These are phyloP conservation scores for Bullera alba DNA, from an alignment of 768 basidiomycete genomes.

Conservation along the genomic window DNA sequence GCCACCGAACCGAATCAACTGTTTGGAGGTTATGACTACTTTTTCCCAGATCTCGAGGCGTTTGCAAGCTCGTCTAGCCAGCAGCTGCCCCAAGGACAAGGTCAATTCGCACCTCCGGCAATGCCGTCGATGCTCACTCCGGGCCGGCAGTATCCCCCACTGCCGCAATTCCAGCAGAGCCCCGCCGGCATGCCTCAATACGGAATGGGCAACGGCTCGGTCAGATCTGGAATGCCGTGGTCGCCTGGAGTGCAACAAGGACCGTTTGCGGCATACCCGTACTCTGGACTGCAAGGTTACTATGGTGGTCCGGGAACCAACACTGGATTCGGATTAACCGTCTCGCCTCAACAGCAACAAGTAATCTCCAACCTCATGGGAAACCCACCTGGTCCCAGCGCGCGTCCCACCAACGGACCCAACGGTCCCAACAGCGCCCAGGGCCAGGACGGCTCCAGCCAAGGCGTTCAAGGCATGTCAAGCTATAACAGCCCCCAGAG, in stretches of 20 bases:
- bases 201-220: background rate
- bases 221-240: no score
- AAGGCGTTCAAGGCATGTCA: background rate
- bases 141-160: background rate
- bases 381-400: background rate
- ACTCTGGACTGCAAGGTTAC: background rate
- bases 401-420: constrained; percentile 1
- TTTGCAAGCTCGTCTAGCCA: background rate
- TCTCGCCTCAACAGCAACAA: background rate
- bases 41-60: constrained; percentile 31
- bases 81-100: background rate
- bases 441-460: no score
- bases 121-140: background rate
- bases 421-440: constrained; percentile 5
- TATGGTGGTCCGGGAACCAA: background rate
- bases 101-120: background rate
- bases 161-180: background rate
- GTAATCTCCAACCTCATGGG: background rate
- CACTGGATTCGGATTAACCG: constrained; percentile 5
- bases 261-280: background rate
- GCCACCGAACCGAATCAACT: constrained; percentile 1
- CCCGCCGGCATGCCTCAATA: background rate
- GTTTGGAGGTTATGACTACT: constrained; percentile 16
- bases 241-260: no score
- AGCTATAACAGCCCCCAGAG: background rate